Evolutionary conservation across 129 eudicot species (phyloP).

Genomic region (Lonicera japonica): DNA sequence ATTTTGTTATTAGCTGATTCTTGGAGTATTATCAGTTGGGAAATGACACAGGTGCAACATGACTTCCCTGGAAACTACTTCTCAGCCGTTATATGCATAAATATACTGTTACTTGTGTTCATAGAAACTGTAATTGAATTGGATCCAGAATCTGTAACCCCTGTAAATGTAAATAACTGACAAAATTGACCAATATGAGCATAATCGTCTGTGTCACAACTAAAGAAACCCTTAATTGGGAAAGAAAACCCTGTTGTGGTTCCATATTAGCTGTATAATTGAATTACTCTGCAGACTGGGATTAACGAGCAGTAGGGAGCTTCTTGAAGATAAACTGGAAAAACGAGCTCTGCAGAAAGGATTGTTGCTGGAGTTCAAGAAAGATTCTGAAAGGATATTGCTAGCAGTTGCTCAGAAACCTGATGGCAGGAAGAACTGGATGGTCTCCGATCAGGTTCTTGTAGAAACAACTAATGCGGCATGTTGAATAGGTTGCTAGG

Average conservation of each 20-base stretch:
- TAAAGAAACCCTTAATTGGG: too few relatives aligned
- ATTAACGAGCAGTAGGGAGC: constrained; percentile 37
- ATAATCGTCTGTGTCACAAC: neutral
- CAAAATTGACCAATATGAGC: too few relatives aligned
- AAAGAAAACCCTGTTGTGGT: too few relatives aligned
- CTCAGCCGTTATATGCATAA: too few relatives aligned
- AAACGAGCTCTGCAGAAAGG: constrained; percentile 73
- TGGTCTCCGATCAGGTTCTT: constrained; percentile 90
- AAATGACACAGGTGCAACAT: too few relatives aligned
- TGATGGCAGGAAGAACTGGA: constrained; percentile 98
- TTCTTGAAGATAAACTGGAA: constrained; percentile 8
- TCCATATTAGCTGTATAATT: neutral
- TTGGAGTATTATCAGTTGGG: too few relatives aligned
- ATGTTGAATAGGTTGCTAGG: constrained; percentile 37
- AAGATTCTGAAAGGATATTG: constrained; percentile 81
- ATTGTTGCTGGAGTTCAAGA: constrained; percentile 72
- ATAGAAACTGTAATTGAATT: too few relatives aligned
- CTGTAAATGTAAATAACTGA: too few relatives aligned
- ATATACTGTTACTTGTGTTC: too few relatives aligned
- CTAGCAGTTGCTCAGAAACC: constrained; percentile 88
- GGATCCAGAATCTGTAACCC: too few relatives aligned
- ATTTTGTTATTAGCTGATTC: too few relatives aligned
- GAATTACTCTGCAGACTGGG: constrained; percentile 45
- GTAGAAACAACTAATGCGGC: constrained; percentile 28
- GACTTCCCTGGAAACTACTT: too few relatives aligned